These are phyloP conservation scores for Hemileia vastatrix DNA, from an alignment of 1,284 basidiomycete species.

Conservation along the genomic window DNA sequence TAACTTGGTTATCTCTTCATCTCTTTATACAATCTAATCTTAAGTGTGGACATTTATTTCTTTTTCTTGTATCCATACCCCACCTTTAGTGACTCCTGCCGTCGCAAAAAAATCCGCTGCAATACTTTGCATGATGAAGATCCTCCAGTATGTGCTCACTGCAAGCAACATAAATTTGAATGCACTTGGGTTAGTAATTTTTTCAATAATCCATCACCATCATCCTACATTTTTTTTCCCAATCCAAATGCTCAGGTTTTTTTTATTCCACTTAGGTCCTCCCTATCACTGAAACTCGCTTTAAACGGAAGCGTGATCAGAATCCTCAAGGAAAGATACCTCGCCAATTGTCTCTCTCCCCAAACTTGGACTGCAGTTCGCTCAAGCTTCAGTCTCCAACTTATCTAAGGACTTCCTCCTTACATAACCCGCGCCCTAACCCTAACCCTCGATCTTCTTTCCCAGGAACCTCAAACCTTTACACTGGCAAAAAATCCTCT, in stretches of 20 bases:
- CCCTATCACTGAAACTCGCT: slow-evolving; percentile 93
- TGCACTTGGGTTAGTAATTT: slow-evolving; percentile 53
- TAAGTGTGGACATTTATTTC: background rate
- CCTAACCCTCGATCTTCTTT: background rate
- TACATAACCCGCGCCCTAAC: background rate
- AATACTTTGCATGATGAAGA: slow-evolving; percentile 64
- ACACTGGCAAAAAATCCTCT: too few relatives aligned
- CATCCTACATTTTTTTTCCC: background rate
- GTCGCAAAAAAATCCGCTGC: slow-evolving; percentile 49
- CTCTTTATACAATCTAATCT: background rate
- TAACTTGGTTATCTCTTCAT: background rate
- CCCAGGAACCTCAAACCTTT: too few relatives aligned
- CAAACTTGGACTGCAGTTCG: too few relatives aligned
- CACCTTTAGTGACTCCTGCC: slow-evolving; percentile 11
- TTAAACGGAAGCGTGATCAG: slow-evolving; percentile 75
- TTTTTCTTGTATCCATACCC: background rate
- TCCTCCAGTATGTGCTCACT: slow-evolving; percentile 69
- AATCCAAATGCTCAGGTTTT: slow-evolving; percentile 4
- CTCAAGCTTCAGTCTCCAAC: slow-evolving; percentile 20
- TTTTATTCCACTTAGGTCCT: slow-evolving; percentile 60
- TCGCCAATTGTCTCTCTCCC: too few relatives aligned
- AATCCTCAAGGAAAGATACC: too few relatives aligned
- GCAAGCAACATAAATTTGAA: slow-evolving; percentile 59
- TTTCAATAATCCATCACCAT: too few relatives aligned
- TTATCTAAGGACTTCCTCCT: background rate